Percentiles rank a stretch among this genome's conserved stretches.
Conservation (phyloP, 768 basidiomycete genomes). For the Termitomyces sp. region DNA sequence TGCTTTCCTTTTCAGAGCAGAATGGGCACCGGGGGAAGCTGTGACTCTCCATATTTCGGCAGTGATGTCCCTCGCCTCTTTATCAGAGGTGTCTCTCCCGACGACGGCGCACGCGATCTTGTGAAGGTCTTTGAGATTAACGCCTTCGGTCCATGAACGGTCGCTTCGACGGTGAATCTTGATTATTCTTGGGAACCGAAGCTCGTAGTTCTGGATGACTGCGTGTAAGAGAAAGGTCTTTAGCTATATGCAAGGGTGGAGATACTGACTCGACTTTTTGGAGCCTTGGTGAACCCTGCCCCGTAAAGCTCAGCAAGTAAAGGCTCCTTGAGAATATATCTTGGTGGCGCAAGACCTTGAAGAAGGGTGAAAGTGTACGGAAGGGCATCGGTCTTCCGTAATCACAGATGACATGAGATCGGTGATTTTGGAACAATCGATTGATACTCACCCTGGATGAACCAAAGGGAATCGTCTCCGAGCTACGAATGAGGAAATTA, state of each 20-base stretch:
- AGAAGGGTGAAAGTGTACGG: slow-evolving; percentile 52
- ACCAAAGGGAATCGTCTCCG: slow-evolving; percentile 29
- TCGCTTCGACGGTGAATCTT: slow-evolving; percentile 61
- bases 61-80: slow-evolving; percentile 43
- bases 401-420: not conserved
- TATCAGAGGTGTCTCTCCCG: slow-evolving; percentile 44
- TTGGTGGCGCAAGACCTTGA: slow-evolving; percentile 42
- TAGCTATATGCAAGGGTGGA: not conserved
- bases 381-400: slow-evolving; percentile 19
- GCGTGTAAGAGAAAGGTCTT: not conserved
- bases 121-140: slow-evolving; percentile 44
- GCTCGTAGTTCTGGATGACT: slow-evolving; percentile 60
- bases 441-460: slow-evolving; percentile 16
- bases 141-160: slow-evolving; percentile 57
- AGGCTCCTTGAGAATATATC: slow-evolving; percentile 52
- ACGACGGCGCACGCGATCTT: slow-evolving; percentile 46
- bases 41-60: slow-evolving; percentile 31
- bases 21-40: slow-evolving; percentile 31
- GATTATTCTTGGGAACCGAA: slow-evolving; percentile 76
- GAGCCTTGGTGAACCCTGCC: slow-evolving; percentile 77
- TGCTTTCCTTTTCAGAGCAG: slow-evolving; percentile 31
- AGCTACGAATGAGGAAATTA: slow-evolving; percentile 58
- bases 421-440: not conserved
- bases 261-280: slow-evolving; percentile 40
- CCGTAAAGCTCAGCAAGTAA: slow-evolving; percentile 71